Percentiles rank a stretch among this genome's conserved stretches.
These are phyloP conservation scores for Candida sanyiensis DNA, from an alignment of 805 yeast genomes.

Conservation along the genomic window DNA sequence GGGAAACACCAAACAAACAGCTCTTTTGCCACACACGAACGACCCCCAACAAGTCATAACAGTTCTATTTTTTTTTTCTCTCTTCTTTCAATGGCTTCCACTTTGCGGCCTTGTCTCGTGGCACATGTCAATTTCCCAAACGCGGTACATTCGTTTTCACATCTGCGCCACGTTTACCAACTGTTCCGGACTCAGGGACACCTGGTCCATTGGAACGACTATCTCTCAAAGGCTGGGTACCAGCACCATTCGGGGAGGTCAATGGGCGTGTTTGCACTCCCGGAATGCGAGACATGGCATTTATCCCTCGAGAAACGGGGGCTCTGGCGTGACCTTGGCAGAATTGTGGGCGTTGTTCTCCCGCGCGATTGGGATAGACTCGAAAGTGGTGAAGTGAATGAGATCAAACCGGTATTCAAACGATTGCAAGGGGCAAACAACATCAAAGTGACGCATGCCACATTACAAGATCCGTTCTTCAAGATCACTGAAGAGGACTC, in stretches of 20 bases:
- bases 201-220: slow-evolving; percentile 14
- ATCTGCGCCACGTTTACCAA: slow-evolving; percentile 9
- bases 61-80: too few relatives aligned
- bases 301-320: neutral
- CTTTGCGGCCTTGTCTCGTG: slow-evolving; percentile 5
- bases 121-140: slow-evolving; percentile 12
- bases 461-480: slow-evolving; percentile 13
- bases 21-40: too few relatives aligned
- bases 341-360: slow-evolving; percentile 10
- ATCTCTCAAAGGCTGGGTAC: slow-evolving; percentile 12
- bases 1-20: too few relatives aligned
- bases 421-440: neutral
- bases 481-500: neutral
- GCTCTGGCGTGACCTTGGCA: slow-evolving; percentile 1
- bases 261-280: slow-evolving; percentile 11
- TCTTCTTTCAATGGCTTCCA: neutral
- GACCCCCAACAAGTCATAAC: neutral
- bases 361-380: slow-evolving; percentile 4
- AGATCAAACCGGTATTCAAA: slow-evolving; percentile 7
- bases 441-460: slow-evolving; percentile 7
- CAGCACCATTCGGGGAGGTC: slow-evolving; percentile 13
- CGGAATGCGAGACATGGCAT: too few relatives aligned
- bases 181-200: slow-evolving; percentile 9
- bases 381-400: neutral
- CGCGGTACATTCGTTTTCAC: slow-evolving; percentile 1